These are phyloP conservation scores for Diaporthe helianthi DNA, from an alignment of 2,329 filamentous ascomycete genomes.

Conservation along the genomic window DNA sequence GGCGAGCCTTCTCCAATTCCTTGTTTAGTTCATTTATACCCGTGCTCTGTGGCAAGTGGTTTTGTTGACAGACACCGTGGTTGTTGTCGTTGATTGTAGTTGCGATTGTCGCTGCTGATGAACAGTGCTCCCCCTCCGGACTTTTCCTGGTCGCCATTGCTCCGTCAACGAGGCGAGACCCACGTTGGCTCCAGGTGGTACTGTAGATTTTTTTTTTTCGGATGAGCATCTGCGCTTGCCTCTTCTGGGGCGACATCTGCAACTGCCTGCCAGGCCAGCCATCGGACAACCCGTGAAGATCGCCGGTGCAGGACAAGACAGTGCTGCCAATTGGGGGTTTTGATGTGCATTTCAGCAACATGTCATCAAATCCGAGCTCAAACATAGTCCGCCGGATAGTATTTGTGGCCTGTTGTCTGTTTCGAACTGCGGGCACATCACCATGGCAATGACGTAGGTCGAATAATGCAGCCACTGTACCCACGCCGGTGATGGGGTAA, in stretches of 20 bases:
- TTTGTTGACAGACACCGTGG: not conserved
- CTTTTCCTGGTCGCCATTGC: slow-evolving; percentile 6
- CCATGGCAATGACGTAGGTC: not conserved
- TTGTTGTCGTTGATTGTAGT: slow-evolving; percentile 2
- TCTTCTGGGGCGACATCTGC: slow-evolving; percentile 1
- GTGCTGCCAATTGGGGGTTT: not conserved
- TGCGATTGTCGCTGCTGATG: not conserved
- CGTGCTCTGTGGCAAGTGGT: slow-evolving; percentile 2
- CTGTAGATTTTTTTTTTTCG: slow-evolving; percentile 17
- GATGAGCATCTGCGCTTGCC: slow-evolving; percentile 25
- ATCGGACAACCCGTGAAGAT: slow-evolving; percentile 18
- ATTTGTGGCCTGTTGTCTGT: too few species aligned
- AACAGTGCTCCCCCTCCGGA: not conserved
- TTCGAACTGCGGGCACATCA: not conserved
- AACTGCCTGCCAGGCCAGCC: slow-evolving; percentile 1
- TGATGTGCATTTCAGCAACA: not conserved
- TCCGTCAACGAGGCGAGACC: slow-evolving; percentile 26
- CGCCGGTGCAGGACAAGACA: not conserved
- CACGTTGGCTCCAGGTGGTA: slow-evolving; percentile 24
- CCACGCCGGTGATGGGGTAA: not conserved
- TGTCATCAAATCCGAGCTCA: not conserved
- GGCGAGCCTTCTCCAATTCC: not conserved
- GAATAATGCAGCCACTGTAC: not conserved
- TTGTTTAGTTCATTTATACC: not conserved
- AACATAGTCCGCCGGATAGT: too few species aligned